A percentile compares a stretch with the other conserved stretches of the same genome.
Conservation (phyloP, 202 grass and related monocot genomes). For the Sporobolus alterniflorus region DNA sequence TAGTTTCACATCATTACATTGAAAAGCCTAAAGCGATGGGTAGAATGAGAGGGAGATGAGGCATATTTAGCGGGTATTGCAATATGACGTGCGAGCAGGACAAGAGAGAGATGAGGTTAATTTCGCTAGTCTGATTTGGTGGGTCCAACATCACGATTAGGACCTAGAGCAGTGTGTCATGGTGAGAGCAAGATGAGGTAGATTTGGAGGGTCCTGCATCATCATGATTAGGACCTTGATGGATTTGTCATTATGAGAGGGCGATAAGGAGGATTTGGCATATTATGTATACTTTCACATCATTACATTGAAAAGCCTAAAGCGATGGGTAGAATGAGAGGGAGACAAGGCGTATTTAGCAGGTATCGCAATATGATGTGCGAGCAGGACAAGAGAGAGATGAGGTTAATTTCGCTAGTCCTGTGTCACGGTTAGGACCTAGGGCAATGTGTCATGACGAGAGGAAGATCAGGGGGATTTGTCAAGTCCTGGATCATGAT, state of each 20-base stretch:
- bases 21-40: too few relatives aligned
- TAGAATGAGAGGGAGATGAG: too few relatives aligned
- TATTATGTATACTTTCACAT: too few relatives aligned
- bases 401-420: too few relatives aligned
- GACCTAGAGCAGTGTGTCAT: neutral
- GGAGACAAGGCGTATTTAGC: too few relatives aligned
- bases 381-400: neutral
- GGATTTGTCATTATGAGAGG: too few relatives aligned
- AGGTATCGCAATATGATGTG: neutral
- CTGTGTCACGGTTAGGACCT: neutral
- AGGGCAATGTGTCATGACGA: neutral
- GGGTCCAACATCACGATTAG: neutral
- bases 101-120: neutral
- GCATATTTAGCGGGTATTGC: too few relatives aligned
- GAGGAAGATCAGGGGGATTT: neutral
- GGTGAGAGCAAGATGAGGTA: neutral
- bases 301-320: too few relatives aligned
- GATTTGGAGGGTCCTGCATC: neutral
- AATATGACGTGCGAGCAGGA: neutral
- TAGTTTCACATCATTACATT: neutral
- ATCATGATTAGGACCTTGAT: neutral
- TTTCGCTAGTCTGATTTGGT: too few relatives aligned
- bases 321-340: too few relatives aligned
- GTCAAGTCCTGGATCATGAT: neutral
- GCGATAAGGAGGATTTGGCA: too few relatives aligned